phyloP scores from a whole-genome alignment of 108 stramenopile species.

The Heterococcus sp. region DNA sequence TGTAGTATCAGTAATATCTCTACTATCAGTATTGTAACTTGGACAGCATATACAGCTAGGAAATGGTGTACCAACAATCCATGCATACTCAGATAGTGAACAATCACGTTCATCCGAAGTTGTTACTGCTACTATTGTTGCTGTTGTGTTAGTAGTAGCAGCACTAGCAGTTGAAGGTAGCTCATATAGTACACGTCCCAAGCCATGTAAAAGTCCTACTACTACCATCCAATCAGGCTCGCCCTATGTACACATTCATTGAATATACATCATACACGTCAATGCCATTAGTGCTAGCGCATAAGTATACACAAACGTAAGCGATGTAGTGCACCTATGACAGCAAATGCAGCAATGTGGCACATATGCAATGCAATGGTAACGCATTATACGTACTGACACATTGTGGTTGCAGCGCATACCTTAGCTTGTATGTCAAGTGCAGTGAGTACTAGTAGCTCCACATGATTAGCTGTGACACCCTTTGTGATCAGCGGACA shows the following conservation, averaged over 20 bases:
- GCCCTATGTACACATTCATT: too few relatives aligned
- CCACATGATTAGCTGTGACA: conserved; percentile 3
- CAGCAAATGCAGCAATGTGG: too few relatives aligned
- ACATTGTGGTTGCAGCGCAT: too few relatives aligned
- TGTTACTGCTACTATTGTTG: background rate
- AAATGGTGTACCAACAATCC: conserved; percentile 31
- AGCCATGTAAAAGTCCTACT: conserved; percentile 30
- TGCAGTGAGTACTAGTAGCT: conserved; percentile 32
- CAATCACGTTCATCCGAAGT: conserved; percentile 20
- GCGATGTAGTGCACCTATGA: too few relatives aligned
- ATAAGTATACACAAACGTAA: too few relatives aligned
- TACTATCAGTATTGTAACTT: conserved; percentile 21
- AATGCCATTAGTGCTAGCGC: too few relatives aligned
- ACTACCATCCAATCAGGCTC: background rate
- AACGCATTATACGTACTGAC: too few relatives aligned
- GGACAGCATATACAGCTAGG: conserved; percentile 23
- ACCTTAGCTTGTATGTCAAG: conserved; percentile 8
- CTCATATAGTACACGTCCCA: conserved; percentile 22
- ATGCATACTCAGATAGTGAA: conserved; percentile 29
- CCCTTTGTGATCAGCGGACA: conserved; percentile 4
- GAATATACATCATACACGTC: too few relatives aligned
- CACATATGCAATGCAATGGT: too few relatives aligned
- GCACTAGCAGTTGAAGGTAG: background rate
- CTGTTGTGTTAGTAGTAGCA: background rate
- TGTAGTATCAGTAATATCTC: conserved; percentile 4